Conservation (phyloP, 176 grass and related monocot species). For the Carex cristatella region DNA sequence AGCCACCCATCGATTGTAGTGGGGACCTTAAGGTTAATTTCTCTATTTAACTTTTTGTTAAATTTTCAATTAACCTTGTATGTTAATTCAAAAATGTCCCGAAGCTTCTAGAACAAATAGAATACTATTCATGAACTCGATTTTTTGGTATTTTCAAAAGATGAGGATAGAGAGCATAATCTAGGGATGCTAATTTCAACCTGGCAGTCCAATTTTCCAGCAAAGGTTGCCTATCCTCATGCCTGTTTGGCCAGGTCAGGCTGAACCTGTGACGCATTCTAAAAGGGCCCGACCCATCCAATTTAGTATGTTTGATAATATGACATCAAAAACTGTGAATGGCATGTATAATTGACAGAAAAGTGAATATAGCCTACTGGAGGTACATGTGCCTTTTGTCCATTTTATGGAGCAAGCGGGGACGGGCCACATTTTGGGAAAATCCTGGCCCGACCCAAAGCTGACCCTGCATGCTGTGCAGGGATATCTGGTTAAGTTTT, state of each 20-base stretch:
- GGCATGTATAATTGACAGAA: background rate
- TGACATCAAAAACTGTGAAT: background rate
- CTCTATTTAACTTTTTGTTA: background rate
- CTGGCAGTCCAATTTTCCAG: background rate
- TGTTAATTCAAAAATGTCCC: background rate
- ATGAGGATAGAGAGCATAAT: background rate
- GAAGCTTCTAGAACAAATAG: background rate
- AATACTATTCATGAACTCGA: background rate
- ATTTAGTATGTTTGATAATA: background rate
- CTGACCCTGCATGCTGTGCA: background rate
- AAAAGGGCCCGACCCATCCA: background rate
- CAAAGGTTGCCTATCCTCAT: background rate
- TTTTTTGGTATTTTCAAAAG: background rate
- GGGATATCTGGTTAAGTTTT: background rate
- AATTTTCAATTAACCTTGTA: background rate
- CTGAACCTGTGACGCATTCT: background rate
- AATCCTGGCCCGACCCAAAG: background rate
- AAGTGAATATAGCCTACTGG: background rate
- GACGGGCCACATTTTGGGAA: background rate
- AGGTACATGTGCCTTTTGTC: background rate
- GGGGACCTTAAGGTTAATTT: conserved; percentile 56
- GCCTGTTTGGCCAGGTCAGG: background rate
- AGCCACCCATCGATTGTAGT: conserved; percentile 36
- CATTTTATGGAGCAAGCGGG: no score
- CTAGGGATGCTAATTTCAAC: background rate